Percentiles rank a stretch among this genome's conserved stretches.
Conservation (phyloP, 306 rosid species). For the Albizia julibrissin region DNA sequence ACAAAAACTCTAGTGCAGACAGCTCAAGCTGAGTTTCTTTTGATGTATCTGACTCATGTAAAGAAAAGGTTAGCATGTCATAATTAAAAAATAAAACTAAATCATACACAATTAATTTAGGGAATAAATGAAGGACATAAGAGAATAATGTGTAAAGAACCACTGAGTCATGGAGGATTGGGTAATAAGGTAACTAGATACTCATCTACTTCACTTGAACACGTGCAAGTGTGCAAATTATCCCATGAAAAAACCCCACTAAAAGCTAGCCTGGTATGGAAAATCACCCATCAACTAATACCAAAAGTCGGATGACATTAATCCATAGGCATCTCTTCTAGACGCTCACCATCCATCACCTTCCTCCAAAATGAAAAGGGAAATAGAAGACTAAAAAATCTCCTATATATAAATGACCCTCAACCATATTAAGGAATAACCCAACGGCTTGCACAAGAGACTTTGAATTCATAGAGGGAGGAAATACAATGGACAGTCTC, state of each 20-base stretch:
- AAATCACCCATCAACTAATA: constrained; percentile 10
- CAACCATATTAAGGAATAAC: constrained; percentile 25
- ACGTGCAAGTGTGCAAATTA: constrained; percentile 9
- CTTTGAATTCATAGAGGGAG: constrained; percentile 39
- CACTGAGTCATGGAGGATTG: constrained; percentile 14
- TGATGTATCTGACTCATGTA: constrained; percentile 77
- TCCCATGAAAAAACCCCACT: constrained; percentile 12
- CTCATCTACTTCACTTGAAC: neutral
- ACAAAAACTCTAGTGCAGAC: constrained; percentile 85
- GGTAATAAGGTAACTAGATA: neutral
- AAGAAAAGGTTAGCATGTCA: constrained; percentile 71
- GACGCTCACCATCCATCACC: neutral
- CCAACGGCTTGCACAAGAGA: neutral
- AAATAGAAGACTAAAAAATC: neutral
- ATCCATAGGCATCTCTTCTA: constrained; percentile 26
- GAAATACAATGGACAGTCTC: constrained; percentile 37
- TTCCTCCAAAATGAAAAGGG: neutral
- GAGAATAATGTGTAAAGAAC: constrained; percentile 33
- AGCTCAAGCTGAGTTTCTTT: constrained; percentile 93
- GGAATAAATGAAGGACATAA: constrained; percentile 24
- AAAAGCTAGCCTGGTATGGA: constrained; percentile 16
- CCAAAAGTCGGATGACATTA: neutral
- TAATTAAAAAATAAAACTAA: constrained; percentile 40
- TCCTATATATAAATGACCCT: neutral
- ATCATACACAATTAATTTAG: constrained; percentile 28